These are phyloP conservation scores for Hansfordia pulvinata DNA, from an alignment of 2,329 filamentous ascomycete species.

Conservation along the genomic window DNA sequence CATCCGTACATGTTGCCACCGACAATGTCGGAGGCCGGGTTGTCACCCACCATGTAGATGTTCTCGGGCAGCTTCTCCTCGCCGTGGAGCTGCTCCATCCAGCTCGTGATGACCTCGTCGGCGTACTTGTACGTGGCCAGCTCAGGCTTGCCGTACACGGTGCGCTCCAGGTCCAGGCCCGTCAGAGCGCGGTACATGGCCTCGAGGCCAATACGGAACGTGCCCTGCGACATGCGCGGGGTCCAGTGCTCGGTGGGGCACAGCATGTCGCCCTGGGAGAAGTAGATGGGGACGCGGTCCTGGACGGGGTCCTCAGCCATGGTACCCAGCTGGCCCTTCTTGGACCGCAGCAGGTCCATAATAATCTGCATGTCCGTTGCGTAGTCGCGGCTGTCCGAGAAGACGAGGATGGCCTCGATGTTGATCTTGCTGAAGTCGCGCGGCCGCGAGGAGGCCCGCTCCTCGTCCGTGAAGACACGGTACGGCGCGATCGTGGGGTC, in stretches of 20 bases:
- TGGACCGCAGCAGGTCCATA: slow-evolving; percentile 55
- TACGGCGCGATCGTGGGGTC: slow-evolving; percentile 57
- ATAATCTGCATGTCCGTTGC: slow-evolving; percentile 66
- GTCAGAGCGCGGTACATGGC: slow-evolving; percentile 61
- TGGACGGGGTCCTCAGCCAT: slow-evolving; percentile 50
- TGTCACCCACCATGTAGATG: slow-evolving; percentile 68
- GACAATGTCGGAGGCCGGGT: slow-evolving; percentile 60
- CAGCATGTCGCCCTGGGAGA: slow-evolving; percentile 28
- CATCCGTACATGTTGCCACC: slow-evolving; percentile 72
- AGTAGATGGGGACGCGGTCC: slow-evolving; percentile 62
- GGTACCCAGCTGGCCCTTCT: slow-evolving; percentile 54
- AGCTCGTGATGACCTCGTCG: slow-evolving; percentile 56
- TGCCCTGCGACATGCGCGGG: slow-evolving; percentile 59
- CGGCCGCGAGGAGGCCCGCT: slow-evolving; percentile 52
- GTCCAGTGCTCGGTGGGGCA: slow-evolving; percentile 53
- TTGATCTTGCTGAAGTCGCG: slow-evolving; percentile 59
- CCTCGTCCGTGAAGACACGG: slow-evolving; percentile 52
- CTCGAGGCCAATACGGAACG: slow-evolving; percentile 63
- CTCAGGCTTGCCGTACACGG: slow-evolving; percentile 65
- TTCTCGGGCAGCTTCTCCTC: slow-evolving; percentile 56
- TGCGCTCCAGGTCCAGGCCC: slow-evolving; percentile 58
- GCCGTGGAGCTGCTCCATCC: slow-evolving; percentile 66
- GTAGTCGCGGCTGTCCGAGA: slow-evolving; percentile 62
- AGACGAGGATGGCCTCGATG: slow-evolving; percentile 64
- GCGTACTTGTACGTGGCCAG: slow-evolving; percentile 68